Conservation (phyloP, 352 stramenopile species). For the Phytopythium aichiense region DNA sequence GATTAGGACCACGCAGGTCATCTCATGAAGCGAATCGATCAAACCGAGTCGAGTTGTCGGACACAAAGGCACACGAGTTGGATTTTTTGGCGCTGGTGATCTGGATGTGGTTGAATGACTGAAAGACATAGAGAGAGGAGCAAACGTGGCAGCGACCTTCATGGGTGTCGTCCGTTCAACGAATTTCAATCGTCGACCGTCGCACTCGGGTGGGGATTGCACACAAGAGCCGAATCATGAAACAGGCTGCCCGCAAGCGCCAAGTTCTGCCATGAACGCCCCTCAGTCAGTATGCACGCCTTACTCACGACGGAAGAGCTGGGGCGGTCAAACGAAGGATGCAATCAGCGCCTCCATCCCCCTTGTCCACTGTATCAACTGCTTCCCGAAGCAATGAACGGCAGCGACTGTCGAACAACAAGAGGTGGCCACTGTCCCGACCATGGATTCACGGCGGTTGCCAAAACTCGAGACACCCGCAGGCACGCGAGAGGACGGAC, state of each 20-base stretch:
- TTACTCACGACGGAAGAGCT: too few species aligned
- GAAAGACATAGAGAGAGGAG: neutral
- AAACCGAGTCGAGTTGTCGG: neutral
- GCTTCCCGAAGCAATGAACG: neutral
- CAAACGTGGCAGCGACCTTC: neutral
- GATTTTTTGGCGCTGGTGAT: neutral
- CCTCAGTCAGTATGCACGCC: too few species aligned
- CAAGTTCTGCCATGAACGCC: too few species aligned
- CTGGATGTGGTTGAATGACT: neutral
- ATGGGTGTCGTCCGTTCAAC: neutral
- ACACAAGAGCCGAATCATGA: neutral
- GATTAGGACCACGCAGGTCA: neutral
- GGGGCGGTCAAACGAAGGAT: neutral
- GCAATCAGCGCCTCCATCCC: neutral
- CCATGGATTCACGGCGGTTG: neutral
- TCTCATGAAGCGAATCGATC: neutral
- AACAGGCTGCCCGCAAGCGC: too few species aligned
- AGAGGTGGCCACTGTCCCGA: neutral
- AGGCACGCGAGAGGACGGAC: neutral
- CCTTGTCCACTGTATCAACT: neutral
- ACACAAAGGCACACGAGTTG: neutral
- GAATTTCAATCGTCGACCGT: neutral
- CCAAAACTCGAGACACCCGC: neutral
- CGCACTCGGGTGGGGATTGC: neutral
- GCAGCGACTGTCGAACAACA: neutral